Conservation (phyloP, 78 protist genomes). For the Dictyostelium brefeldianum region DNA sequence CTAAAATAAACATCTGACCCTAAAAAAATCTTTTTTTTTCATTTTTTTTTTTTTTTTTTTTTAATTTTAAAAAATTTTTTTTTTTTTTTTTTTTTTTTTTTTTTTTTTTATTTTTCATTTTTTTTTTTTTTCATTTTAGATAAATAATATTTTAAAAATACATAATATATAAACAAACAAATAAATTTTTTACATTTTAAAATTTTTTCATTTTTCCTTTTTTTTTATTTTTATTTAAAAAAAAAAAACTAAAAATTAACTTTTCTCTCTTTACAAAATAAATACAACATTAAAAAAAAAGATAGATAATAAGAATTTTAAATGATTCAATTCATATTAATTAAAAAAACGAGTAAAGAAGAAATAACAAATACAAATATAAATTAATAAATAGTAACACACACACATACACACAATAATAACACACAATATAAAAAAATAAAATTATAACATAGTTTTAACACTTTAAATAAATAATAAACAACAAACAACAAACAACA, state of each 20-base stretch:
- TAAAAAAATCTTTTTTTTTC: too few species aligned
- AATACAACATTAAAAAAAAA: neutral
- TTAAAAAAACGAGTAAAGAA: neutral
- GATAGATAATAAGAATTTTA: neutral
- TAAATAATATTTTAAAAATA: too few species aligned
- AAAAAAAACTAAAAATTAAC: neutral
- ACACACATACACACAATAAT: too few species aligned
- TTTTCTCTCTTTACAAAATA: too few species aligned
- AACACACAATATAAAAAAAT: too few species aligned
- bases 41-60: too few species aligned
- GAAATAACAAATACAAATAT: constrained; percentile 7
- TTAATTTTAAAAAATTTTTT: too few species aligned
- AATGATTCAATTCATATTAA: neutral
- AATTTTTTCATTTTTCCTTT: neutral
- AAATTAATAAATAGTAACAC: neutral
- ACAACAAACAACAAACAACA: too few species aligned
- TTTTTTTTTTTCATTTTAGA: neutral
- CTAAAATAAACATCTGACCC: too few species aligned
- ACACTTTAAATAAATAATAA: too few species aligned
- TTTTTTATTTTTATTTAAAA: neutral
- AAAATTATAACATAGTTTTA: too few species aligned
- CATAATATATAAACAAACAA: neutral
- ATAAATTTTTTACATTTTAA: neutral
- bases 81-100: neutral
- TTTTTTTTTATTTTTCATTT: neutral